These are phyloP conservation scores for Naematelia aurantialba DNA, from an alignment of 768 basidiomycete species.

Conservation along the genomic window DNA sequence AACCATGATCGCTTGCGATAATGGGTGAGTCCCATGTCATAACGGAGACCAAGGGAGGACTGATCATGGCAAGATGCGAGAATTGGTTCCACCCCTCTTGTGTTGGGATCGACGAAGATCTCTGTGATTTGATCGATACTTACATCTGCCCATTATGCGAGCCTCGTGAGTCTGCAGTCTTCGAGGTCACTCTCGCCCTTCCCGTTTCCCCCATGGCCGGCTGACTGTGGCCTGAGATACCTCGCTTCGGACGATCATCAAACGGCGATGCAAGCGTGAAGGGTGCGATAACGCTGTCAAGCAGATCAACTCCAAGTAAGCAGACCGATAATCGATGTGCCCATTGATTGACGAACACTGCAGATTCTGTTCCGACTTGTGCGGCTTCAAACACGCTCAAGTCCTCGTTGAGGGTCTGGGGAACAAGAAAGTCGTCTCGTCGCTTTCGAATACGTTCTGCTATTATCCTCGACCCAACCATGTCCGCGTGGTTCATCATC, in stretches of 20 bases:
- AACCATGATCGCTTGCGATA: slow-evolving; percentile 42
- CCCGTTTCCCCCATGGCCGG: background rate
- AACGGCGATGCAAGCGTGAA: slow-evolving; percentile 24
- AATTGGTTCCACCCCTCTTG: slow-evolving; percentile 47
- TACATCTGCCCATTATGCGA: slow-evolving; percentile 44
- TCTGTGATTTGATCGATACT: slow-evolving; percentile 36
- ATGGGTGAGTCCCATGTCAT: slow-evolving; percentile 11
- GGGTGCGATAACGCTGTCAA: slow-evolving; percentile 27
- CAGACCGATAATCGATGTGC: too few relatives aligned
- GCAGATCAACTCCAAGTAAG: slow-evolving; percentile 30
- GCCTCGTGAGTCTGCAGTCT: slow-evolving; percentile 28
- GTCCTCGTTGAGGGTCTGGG: slow-evolving; percentile 17
- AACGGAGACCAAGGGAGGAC: background rate
- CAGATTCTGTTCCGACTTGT: slow-evolving; percentile 35
- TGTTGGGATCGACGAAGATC: slow-evolving; percentile 30
- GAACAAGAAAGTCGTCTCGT: slow-evolving; percentile 31
- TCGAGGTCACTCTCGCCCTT: background rate
- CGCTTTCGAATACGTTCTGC: slow-evolving; percentile 22
- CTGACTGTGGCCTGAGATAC: too few relatives aligned
- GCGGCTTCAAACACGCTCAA: slow-evolving; percentile 30
- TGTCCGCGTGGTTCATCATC: slow-evolving; percentile 15
- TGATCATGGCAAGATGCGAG: slow-evolving; percentile 29
- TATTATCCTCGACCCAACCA: slow-evolving; percentile 25
- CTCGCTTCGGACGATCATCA: slow-evolving; percentile 22
- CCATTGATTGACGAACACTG: background rate